A percentile compares a stretch with the other conserved stretches of the same genome.
Conservation (phyloP, 768 basidiomycete genomes). For the Crucibulum laeve region DNA sequence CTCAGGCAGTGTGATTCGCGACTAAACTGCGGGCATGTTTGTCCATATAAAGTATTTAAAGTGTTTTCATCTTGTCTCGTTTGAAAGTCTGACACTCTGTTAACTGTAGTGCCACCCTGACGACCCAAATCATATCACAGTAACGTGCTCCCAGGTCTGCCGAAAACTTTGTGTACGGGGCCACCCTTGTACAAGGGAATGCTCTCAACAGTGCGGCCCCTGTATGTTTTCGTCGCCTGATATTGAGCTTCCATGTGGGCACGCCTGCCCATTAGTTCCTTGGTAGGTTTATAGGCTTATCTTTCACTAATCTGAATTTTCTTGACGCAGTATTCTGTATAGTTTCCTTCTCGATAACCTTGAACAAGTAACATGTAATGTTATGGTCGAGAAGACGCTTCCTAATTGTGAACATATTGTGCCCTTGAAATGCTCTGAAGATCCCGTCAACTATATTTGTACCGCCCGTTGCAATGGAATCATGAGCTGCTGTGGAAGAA, state of each 20-base stretch:
- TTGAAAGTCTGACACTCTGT: neutral
- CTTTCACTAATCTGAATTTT: neutral
- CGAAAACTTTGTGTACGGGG: constrained; percentile 44
- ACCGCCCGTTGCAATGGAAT: constrained; percentile 30
- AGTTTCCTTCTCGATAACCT: constrained; percentile 46
- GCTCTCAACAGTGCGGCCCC: constrained; percentile 46
- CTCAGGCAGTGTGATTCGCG: constrained; percentile 47
- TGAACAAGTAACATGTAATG: constrained; percentile 36
- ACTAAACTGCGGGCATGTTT: constrained; percentile 60
- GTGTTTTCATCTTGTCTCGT: neutral
- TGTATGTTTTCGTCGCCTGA: constrained; percentile 44
- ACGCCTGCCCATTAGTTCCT: constrained; percentile 33
- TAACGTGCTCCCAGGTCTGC: constrained; percentile 45
- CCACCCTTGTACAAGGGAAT: constrained; percentile 56
- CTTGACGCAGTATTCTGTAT: neutral
- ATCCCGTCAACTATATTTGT: constrained; percentile 38
- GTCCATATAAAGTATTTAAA: constrained; percentile 51
- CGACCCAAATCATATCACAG: constrained; percentile 45
- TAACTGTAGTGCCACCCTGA: constrained; percentile 54
- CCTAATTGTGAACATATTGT: constrained; percentile 51
- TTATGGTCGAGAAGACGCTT: constrained; percentile 37
- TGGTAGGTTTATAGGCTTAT: constrained; percentile 37
- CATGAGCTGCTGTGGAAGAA: constrained; percentile 50
- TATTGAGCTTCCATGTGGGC: constrained; percentile 57
- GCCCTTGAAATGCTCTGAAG: constrained; percentile 39